Conservation (phyloP, 179 eudicot species). For the Drosera spatulata region DNA sequence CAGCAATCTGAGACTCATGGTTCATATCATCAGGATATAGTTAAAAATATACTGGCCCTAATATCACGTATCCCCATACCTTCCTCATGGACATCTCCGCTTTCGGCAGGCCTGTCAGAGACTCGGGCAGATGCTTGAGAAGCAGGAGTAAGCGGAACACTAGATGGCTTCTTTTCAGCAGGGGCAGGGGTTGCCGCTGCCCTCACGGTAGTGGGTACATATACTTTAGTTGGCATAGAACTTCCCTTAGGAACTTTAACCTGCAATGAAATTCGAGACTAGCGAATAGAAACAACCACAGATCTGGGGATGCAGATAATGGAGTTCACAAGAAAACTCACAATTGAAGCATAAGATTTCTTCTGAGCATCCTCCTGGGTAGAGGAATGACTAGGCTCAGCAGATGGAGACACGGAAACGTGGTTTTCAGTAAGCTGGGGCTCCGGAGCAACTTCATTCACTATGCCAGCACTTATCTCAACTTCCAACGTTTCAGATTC, state of each 20-base stretch:
- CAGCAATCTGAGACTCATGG: too few relatives aligned
- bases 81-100: conserved; percentile 28
- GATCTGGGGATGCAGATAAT: neutral
- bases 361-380: conserved; percentile 43
- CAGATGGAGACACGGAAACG: conserved; percentile 19
- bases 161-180: conserved; percentile 26
- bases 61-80: conserved; percentile 15
- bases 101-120: conserved; percentile 30
- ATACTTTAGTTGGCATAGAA: conserved; percentile 22
- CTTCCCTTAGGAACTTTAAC: conserved; percentile 41
- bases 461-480: conserved; percentile 36
- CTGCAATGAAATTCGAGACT: conserved; percentile 15
- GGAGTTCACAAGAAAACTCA: conserved; percentile 22
- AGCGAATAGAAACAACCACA: neutral
- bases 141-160: conserved; percentile 24
- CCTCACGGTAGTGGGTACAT: conserved; percentile 26
- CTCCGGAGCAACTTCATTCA: conserved; percentile 49
- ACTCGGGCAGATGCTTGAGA: conserved; percentile 28
- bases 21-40: too few relatives aligned
- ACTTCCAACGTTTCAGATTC: conserved; percentile 54
- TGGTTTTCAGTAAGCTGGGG: conserved; percentile 15
- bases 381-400: conserved; percentile 12
- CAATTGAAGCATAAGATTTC: conserved; percentile 78
- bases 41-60: too few relatives aligned
- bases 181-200: conserved; percentile 24